Conservation (phyloP, 148 eudicot species). For the Spergularia bocconei region DNA sequence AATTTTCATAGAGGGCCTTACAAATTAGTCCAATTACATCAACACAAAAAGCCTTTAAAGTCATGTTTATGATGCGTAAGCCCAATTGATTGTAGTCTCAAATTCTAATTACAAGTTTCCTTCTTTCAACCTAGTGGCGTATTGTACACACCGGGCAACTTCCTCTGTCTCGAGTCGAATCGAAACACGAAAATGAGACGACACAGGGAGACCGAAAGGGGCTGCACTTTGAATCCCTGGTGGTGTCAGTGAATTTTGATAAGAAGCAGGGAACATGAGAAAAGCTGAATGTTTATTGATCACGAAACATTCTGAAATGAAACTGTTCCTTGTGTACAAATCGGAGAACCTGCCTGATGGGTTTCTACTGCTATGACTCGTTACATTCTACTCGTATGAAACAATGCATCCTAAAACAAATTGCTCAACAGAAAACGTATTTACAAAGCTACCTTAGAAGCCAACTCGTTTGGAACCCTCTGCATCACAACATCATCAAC, state of each 20-base stretch:
- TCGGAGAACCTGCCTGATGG: not conserved
- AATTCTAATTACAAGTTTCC: no score
- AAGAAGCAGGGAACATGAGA: no score
- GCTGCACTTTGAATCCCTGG: no score
- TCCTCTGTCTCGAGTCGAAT: no score
- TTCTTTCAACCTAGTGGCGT: no score
- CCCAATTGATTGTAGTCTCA: no score
- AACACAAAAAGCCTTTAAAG: slow-evolving; percentile 10
- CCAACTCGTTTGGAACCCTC: not conserved
- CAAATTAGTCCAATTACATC: not conserved
- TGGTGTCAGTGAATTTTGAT: no score
- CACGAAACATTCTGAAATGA: not conserved
- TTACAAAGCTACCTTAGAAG: not conserved
- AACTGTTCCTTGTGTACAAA: not conserved
- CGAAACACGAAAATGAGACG: no score
- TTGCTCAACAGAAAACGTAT: not conserved
- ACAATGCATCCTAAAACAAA: not conserved
- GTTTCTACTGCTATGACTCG: not conserved
- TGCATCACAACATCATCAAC: not conserved
- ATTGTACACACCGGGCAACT: no score
- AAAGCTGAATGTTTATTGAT: no score
- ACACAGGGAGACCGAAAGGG: no score
- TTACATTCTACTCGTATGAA: slow-evolving; percentile 2
- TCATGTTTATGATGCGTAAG: not conserved
- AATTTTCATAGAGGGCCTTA: not conserved